phyloP scores from a whole-genome alignment of 2,329 filamentous ascomycete species.

The Beauveria brongniartii region DNA sequence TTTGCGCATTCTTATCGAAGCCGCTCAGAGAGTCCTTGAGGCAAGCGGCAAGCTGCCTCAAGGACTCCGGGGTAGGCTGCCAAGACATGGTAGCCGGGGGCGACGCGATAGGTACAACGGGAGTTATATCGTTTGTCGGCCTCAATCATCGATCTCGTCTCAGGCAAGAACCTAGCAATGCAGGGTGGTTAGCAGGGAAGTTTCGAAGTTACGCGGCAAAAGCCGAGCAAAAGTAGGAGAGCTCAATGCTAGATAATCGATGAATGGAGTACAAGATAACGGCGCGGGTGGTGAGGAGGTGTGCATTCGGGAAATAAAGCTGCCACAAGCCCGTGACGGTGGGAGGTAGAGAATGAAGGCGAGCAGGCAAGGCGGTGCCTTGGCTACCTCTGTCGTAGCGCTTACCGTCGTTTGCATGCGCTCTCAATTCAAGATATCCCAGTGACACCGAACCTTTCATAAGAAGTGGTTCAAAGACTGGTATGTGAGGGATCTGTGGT shows the following conservation, averaged over 20 bases:
- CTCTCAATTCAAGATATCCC: not conserved
- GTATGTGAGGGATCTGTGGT: not conserved
- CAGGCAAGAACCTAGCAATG: constrained; percentile 11
- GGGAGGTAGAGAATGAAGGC: constrained; percentile 1
- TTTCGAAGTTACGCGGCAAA: not conserved
- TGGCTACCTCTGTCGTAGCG: not conserved
- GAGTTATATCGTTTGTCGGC: not conserved
- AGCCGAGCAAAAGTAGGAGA: not conserved
- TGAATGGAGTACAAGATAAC: not conserved
- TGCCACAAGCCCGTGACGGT: not conserved
- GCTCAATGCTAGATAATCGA: not conserved
- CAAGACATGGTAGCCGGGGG: constrained; percentile 63
- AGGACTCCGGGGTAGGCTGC: constrained; percentile 81
- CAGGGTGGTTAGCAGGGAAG: not conserved
- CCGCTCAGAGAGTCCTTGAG: constrained; percentile 88
- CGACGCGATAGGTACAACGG: not conserved
- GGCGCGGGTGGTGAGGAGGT: not conserved
- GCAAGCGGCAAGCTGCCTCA: constrained; percentile 82
- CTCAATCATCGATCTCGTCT: constrained; percentile 6
- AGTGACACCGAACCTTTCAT: not conserved
- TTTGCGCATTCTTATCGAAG: constrained; percentile 70
- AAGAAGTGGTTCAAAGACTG: not conserved
- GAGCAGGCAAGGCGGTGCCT: not conserved
- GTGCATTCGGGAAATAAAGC: not conserved
- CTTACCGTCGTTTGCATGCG: constrained; percentile 3